Evolutionary conservation across 2,329 filamentous ascomycete species (phyloP).

Genomic region (Shiraia sp.): DNA sequence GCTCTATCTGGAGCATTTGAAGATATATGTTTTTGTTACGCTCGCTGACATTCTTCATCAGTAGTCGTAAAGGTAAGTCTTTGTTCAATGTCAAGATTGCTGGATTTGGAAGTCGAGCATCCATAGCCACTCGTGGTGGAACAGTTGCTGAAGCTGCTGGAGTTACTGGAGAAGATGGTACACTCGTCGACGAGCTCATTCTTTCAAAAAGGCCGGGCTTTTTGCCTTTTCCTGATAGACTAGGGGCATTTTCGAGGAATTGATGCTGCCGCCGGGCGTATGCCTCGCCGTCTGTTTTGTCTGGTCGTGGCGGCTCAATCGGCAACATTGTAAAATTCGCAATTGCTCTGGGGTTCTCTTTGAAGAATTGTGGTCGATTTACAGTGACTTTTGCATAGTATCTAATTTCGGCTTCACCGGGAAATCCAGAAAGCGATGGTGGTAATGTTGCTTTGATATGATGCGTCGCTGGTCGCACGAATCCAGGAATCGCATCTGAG

Average conservation of each 20-base stretch:
- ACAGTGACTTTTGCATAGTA: conserved; percentile 98
- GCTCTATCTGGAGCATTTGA: conserved; percentile 76
- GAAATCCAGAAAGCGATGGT: conserved; percentile 85
- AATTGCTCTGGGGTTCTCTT: conserved; percentile 76
- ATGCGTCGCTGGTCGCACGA: conserved; percentile 51
- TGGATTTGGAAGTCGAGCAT: conserved; percentile 84
- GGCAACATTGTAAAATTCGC: conserved; percentile 79
- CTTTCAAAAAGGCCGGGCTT: conserved; percentile 65
- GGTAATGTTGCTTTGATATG: conserved; percentile 88
- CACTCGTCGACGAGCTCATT: conserved; percentile 28
- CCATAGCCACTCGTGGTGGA: conserved; percentile 67
- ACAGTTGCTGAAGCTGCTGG: too few species aligned
- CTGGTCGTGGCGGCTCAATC: conserved; percentile 81
- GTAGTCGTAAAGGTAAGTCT: conserved; percentile 76
- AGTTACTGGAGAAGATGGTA: conserved; percentile 26
- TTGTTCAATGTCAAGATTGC: conserved; percentile 88
- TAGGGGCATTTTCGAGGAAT: conserved; percentile 49
- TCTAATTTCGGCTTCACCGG: conserved; percentile 82
- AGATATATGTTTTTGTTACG: conserved; percentile 73
- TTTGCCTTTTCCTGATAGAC: conserved; percentile 49
- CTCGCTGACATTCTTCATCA: conserved; percentile 75
- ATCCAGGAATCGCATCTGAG: conserved; percentile 48
- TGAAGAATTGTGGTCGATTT: conserved; percentile 83
- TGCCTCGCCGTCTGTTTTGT: conserved; percentile 71
- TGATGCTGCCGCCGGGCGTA: conserved; percentile 77